Evolutionary conservation across 73 alveolate species (phyloP).

Genomic region (Tetrahymena elliotti): DNA sequence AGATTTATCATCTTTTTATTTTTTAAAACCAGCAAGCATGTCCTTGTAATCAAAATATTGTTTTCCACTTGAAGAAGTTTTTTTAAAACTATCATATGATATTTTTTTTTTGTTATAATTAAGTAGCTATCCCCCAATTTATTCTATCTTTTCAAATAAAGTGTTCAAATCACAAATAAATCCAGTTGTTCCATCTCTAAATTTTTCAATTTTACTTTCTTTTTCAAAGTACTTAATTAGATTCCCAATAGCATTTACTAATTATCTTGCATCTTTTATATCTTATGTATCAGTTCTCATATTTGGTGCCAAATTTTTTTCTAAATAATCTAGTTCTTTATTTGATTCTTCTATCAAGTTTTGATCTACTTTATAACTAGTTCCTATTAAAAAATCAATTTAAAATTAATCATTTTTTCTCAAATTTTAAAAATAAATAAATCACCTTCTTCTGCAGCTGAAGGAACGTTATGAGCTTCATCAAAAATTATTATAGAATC

Average conservation of each 20-base stretch:
- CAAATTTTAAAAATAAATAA: not conserved
- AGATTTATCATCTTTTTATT: not conserved
- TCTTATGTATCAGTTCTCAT: not conserved
- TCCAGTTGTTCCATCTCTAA: not conserved
- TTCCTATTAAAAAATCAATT: not conserved
- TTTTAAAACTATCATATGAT: not conserved
- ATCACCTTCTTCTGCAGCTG: constrained; percentile 20
- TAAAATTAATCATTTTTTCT: not conserved
- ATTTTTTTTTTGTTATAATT: not conserved
- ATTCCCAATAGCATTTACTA: not conserved
- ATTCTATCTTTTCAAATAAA: not conserved
- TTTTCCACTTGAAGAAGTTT: not conserved
- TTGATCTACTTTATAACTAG: not conserved
- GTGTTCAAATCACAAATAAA: not conserved
- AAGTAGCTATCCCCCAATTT: not conserved
- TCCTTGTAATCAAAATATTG: not conserved
- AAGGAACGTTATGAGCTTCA: constrained; percentile 31
- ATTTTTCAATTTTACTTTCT: not conserved
- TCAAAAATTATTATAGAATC: constrained; percentile 18
- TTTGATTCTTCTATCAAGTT: not conserved
- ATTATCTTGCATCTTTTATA: not conserved
- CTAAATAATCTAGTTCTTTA: not conserved
- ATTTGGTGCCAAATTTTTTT: not conserved
- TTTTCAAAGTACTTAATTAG: not conserved
- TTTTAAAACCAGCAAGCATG: not conserved